phyloP scores from a whole-genome alignment of 164 flowering plant genomes.

The Aristolochia fimbriata region DNA sequence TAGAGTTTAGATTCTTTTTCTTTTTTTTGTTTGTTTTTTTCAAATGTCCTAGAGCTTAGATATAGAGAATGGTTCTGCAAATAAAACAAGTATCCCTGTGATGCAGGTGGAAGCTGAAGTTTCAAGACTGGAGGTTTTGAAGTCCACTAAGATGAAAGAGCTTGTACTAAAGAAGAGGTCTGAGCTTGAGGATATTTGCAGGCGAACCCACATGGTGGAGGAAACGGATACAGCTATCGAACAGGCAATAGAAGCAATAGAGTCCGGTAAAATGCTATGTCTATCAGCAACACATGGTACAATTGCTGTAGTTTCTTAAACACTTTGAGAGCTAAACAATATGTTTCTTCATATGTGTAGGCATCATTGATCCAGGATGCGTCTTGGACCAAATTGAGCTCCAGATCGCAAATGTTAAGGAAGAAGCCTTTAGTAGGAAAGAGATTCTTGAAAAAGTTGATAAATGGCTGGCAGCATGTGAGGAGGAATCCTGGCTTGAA shows the following conservation, averaged over 20 bases:
- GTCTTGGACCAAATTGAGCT: constrained; percentile 49
- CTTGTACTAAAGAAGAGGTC: constrained; percentile 3
- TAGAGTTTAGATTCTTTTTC: no score
- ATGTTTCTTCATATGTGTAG: not conserved
- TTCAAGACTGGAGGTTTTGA: not conserved
- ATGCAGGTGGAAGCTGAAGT: not conserved
- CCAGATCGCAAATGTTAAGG: constrained; percentile 54
- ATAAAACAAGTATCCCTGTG: no score
- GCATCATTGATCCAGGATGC: not conserved
- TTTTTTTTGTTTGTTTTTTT: no score
- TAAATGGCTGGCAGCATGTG: constrained; percentile 71
- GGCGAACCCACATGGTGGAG: not conserved
- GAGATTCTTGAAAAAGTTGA: constrained; percentile 79
- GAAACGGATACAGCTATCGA: not conserved
- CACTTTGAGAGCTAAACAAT: not conserved
- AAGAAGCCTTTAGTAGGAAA: constrained; percentile 61
- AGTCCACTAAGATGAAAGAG: constrained; percentile 4
- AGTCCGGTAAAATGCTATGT: not conserved
- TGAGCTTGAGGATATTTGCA: constrained; percentile 1
- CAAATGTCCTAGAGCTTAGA: no score
- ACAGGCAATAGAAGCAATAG: not conserved
- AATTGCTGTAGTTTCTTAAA: no score
- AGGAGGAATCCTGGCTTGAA: constrained; percentile 87
- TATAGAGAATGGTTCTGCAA: no score
- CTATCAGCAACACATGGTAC: not conserved